phyloP scores from a whole-genome alignment of 192 early-diverging fungal genomes.

The Dissophora globulifera region DNA sequence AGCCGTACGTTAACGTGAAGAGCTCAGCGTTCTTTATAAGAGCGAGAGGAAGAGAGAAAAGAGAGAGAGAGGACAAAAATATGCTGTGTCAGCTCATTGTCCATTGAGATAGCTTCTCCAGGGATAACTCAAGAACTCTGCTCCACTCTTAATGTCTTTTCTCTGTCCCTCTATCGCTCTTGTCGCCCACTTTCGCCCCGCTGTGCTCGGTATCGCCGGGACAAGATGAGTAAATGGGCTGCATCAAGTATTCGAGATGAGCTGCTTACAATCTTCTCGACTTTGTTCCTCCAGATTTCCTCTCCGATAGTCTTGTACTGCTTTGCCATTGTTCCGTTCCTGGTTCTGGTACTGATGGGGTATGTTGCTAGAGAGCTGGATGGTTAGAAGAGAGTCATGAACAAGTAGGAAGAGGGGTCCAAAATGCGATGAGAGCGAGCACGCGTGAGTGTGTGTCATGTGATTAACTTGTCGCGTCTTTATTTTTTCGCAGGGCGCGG shows the following conservation, averaged over 20 bases:
- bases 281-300: constrained; percentile 93
- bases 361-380: constrained; percentile 4
- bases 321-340: constrained; percentile 56
- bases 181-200: background rate
- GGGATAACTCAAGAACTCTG: no score
- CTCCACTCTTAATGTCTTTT: no score
- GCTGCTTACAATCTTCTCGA: constrained; percentile 91
- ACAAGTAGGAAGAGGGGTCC: background rate
- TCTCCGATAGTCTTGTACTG: constrained; percentile 88
- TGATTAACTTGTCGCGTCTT: background rate
- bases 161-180: background rate
- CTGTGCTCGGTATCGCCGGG: background rate
- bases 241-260: background rate
- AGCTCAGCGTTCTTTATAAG: constrained; percentile 84
- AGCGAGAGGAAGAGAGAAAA: background rate
- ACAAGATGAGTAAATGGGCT: background rate
- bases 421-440: background rate
- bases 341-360: background rate
- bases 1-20: constrained; percentile 97
- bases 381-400: background rate
- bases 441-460: background rate
- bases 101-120: no score
- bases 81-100: no score
- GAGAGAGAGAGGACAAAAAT: background rate
- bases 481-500: no score